Conservation (phyloP, 2,329 filamentous ascomycete species). For the Tolypocladium sp. region DNA sequence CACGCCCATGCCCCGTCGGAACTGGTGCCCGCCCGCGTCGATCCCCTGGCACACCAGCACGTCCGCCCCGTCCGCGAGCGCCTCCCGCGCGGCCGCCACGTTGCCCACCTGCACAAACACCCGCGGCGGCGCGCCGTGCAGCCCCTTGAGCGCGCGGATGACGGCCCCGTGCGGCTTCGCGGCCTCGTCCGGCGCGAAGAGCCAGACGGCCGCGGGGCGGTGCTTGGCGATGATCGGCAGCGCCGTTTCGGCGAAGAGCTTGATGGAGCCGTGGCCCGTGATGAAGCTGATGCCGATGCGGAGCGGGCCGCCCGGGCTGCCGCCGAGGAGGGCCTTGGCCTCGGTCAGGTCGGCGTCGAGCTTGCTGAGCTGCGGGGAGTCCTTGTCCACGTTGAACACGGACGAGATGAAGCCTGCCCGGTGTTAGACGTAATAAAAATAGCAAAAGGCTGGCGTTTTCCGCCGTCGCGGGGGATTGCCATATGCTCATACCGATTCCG, state of each 20-base stretch:
- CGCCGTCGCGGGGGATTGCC: neutral
- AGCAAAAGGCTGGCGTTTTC: neutral
- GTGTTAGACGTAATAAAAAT: neutral
- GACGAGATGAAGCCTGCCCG: conserved; percentile 21
- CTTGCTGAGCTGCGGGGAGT: conserved; percentile 19
- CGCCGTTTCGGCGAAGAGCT: conserved; percentile 29
- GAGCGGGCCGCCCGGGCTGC: conserved; percentile 32
- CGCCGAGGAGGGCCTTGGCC: conserved; percentile 15
- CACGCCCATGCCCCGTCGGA: conserved; percentile 42
- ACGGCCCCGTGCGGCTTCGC: conserved; percentile 26
- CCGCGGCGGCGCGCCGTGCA: conserved; percentile 21
- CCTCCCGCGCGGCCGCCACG: conserved; percentile 43
- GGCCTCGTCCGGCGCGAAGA: conserved; percentile 47
- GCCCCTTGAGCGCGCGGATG: conserved; percentile 21
- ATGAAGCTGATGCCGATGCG: conserved; percentile 50
- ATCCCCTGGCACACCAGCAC: conserved; percentile 53
- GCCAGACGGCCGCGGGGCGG: conserved; percentile 53
- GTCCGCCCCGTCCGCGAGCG: conserved; percentile 39
- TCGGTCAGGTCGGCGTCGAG: conserved; percentile 22
- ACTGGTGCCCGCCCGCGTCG: conserved; percentile 57
- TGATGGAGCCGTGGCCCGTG: conserved; percentile 36
- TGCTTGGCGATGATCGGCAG: conserved; percentile 42
- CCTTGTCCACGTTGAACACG: conserved; percentile 17
- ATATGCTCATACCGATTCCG: conserved; percentile 21
- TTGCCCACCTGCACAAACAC: conserved; percentile 56